Base-by-base conservation (phyloP, 129 eudicot genomes). In the Artemisia tridentata region DNA sequence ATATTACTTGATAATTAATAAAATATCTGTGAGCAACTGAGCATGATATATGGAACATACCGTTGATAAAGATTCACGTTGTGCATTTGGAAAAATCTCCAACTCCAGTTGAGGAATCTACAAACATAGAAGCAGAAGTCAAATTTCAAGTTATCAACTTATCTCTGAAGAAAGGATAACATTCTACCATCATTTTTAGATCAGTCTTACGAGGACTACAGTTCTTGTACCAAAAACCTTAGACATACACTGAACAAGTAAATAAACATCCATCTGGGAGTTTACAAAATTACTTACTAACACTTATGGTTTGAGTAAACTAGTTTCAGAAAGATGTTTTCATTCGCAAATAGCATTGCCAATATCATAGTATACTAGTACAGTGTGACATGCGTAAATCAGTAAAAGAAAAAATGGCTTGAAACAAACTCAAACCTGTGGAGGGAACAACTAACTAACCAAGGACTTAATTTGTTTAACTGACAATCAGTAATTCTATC, bases 31-130 rank as follows among this genome's bases (percentile, higher is more conserved):
- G 23, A 21, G 23, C 23, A 21, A 21, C 23, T 34, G 60, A 74
- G 60, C 7, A 53, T 19, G 65, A 46, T 57, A 63, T 52, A 54
- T 19, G 63, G 43, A 27, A 29, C 54, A 71, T 84, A 91, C 97
- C 12, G 96, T 91, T 53, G 97, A 91, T 68, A 91, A 55, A 53
- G 96, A 85, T 43, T 96, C 97, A 78, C 96, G 88, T 83, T 91
- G 97, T 75, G 97, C 88, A 78, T 91, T 96, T 1, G 97, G 97
- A 29, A 96, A 96, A 50, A 91, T 91, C 90, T 91, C 97, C 41
- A 91, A 88, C 51, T 91, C 96, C 79, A 91, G 83, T 77, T 91
- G 96, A 63, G 96, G 97, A 34, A 91, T 80, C 97, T 91, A 82
- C 83, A 75, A 8, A 55, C 46, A 67, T 6, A 34, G 61, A 52